Percentiles rank a stretch among this genome's conserved stretches.
Evolutionary conservation across 208 protist genomes (phyloP).

Genomic region (Crithidia sp.): DNA sequence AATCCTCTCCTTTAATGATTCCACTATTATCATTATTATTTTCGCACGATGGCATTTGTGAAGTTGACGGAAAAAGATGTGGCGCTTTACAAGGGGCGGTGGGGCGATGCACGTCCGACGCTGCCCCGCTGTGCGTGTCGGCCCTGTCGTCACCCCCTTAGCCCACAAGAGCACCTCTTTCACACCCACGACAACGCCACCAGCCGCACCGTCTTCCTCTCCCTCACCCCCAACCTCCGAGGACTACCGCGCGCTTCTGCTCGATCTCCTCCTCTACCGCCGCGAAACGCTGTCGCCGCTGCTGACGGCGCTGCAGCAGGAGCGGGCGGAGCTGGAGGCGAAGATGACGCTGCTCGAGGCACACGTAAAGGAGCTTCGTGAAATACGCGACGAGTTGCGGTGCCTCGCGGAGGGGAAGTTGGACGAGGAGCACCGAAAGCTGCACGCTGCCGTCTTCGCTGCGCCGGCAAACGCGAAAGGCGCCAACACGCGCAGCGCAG

Average conservation of each 20-base stretch:
- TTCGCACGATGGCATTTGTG: too few relatives aligned
- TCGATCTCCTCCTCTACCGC: slow-evolving; percentile 80
- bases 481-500: background rate
- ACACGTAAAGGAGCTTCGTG: slow-evolving; percentile 55
- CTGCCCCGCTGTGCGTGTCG: too few relatives aligned
- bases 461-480: background rate
- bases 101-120: too few relatives aligned
- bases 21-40: too few relatives aligned
- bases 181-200: background rate
- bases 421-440: slow-evolving; percentile 23
- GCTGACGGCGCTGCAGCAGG: slow-evolving; percentile 54
- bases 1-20: too few relatives aligned
- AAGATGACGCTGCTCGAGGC: slow-evolving; percentile 56
- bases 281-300: slow-evolving; percentile 69
- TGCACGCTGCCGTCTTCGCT: slow-evolving; percentile 11
- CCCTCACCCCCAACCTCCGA: slow-evolving; percentile 16
- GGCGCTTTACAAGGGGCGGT: too few relatives aligned
- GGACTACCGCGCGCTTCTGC: slow-evolving; percentile 77
- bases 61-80: too few relatives aligned
- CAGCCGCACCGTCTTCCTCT: background rate
- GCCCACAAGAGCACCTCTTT: background rate
- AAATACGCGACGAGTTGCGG: slow-evolving; percentile 77
- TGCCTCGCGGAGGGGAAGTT: slow-evolving; percentile 37
- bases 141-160: background rate
- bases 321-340: slow-evolving; percentile 54